Evolutionary conservation across 2,329 filamentous ascomycete species (phyloP), one percentile per base, ranked within the genome.

Genomic region (Penicillium sp.): DNA sequence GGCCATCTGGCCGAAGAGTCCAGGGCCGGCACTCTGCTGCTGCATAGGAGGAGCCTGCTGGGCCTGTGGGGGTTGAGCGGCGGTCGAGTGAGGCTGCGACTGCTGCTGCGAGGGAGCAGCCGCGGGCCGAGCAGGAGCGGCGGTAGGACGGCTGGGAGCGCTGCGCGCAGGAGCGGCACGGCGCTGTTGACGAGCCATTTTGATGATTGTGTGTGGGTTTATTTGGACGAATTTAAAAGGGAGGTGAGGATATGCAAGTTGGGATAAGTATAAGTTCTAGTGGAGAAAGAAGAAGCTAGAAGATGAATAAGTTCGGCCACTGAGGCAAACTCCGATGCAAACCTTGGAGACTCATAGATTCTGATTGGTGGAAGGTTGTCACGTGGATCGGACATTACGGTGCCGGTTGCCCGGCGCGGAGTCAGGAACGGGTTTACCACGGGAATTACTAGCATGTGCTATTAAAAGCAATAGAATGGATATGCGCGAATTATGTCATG

Each of bases 1-100:
- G 66, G 94, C 94, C 90, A 99, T 97, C 83, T 97, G 91, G 59
- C 91, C 93, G 68, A 99, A 91, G 12, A 99, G 83, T 63, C 94
- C 93, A 6, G 91, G 88, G 29, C 92, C 90, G 65, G 88, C 83
- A 53, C 81, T 78, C 65, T 77, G 79, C 60, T 78, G 61, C 60
- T 78, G 61, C 63, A 71, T 57, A 77, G 81, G 76, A 55, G 85
- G 83, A 55, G 81, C 76, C 49, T 82, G 77, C 61, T 82, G 75
- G 35, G 42, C 49, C 53, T 77, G 68, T 36, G 77, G 75, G 25
- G 78, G 79, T 57, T 77, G 74, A 38, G 81, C 76, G 68, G 88
- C 84, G 63, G 91, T 90, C 57, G 89, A 83, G 67, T 89, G 85
- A 73, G 89, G 86, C 66, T 89, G 85, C 71, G 80, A 81, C 75